Conservation (phyloP, 768 basidiomycete genomes). For the Suillus weaverae region DNA sequence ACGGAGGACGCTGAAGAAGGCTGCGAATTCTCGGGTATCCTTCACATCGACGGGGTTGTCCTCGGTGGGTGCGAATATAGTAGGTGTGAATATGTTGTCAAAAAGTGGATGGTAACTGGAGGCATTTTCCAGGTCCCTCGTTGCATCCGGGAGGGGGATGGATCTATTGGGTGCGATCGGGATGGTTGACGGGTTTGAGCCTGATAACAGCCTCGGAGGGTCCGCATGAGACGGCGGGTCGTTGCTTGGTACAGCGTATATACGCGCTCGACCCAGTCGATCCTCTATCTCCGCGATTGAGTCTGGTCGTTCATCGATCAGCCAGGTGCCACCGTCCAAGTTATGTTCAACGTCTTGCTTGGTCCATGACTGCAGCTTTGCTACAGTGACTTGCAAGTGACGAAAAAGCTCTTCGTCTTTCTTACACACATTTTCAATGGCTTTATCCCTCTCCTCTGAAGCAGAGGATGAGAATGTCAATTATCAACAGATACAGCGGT, state of each 20-base stretch:
- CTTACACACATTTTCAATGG: background rate
- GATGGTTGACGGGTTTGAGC: background rate
- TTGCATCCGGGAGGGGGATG: background rate
- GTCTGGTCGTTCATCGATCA: background rate
- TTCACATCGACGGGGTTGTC: background rate
- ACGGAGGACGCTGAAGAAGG: conserved; percentile 10
- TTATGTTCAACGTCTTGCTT: background rate
- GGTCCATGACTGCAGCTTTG: background rate
- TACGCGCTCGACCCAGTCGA: background rate
- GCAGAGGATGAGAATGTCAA: background rate
- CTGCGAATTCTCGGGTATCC: conserved; percentile 7
- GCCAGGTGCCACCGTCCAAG: background rate
- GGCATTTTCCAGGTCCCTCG: background rate
- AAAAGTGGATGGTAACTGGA: background rate
- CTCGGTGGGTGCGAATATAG: background rate
- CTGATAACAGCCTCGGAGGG: background rate
- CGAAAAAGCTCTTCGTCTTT: background rate
- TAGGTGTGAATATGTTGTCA: background rate
- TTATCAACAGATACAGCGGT: background rate
- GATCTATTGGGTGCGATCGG: background rate
- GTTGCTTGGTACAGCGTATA: background rate
- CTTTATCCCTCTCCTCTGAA: background rate
- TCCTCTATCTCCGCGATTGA: background rate
- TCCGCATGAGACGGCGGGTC: background rate
- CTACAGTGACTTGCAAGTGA: background rate